phyloP scores from a whole-genome alignment of 2,329 filamentous ascomycete species.

The Colletotrichum acutatum region DNA sequence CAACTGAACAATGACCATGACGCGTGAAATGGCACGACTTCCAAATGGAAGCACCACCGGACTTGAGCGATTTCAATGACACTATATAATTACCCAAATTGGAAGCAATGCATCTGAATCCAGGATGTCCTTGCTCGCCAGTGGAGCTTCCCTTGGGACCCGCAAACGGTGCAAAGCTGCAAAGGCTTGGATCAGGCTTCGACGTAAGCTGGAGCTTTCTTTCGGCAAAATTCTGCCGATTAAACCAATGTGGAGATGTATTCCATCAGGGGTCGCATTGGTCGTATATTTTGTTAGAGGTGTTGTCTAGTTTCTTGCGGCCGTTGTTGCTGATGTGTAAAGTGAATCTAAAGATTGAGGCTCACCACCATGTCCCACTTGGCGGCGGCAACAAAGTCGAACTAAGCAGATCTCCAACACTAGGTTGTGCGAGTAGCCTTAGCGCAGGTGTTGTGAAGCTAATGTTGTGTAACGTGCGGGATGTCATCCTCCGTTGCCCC shows the following conservation, averaged over 20 bases:
- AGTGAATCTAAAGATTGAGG: background rate
- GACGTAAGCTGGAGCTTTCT: background rate
- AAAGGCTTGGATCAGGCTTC: background rate
- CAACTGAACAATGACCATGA: too few species aligned
- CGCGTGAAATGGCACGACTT: too few species aligned
- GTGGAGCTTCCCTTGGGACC: background rate
- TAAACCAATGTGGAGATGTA: background rate
- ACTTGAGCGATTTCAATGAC: background rate
- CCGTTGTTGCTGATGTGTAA: background rate
- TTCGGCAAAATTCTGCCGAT: background rate
- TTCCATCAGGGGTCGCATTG: background rate
- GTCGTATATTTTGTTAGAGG: background rate
- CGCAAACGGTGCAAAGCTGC: too few species aligned
- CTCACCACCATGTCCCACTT: background rate
- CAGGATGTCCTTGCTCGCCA: background rate
- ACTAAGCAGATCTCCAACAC: background rate
- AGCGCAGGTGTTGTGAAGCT: background rate
- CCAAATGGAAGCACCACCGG: too few species aligned
- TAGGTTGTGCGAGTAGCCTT: background rate
- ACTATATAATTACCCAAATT: background rate
- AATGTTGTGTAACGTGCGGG: background rate
- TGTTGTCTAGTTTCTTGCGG: too few species aligned
- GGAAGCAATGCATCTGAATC: background rate
- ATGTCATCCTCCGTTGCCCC: background rate
- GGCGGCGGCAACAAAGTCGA: background rate